Conservation (phyloP, 2,329 filamentous ascomycete genomes). For the Colletotrichum sp. region DNA sequence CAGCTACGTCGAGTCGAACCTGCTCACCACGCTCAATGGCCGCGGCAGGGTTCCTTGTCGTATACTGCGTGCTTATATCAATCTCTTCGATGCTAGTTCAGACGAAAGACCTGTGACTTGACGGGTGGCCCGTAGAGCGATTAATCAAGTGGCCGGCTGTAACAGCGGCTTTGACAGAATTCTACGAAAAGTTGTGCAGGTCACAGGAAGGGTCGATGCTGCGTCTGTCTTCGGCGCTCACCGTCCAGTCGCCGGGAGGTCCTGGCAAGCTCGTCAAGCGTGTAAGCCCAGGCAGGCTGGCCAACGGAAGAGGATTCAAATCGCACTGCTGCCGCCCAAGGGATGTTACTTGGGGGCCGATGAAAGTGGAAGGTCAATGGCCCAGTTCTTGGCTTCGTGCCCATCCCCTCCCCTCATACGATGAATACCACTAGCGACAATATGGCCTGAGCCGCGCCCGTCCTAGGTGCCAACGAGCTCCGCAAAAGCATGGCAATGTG, state of each 20-base stretch:
- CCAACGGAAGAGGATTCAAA: neutral
- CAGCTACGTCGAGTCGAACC: neutral
- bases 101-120: neutral
- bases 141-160: neutral
- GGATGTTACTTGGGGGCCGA: constrained; percentile 21
- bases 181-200: neutral
- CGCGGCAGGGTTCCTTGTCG: neutral
- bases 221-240: neutral
- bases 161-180: neutral
- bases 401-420: constrained; percentile 9
- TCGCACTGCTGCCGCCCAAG: constrained; percentile 1
- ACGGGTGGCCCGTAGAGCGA: neutral
- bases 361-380: constrained; percentile 15
- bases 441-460: constrained; percentile 17
- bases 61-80: neutral
- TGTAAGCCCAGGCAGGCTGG: neutral
- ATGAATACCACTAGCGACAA: neutral
- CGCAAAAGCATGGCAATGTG: constrained; percentile 18
- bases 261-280: neutral
- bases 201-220: neutral
- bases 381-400: constrained; percentile 4
- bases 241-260: neutral
- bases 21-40: neutral
- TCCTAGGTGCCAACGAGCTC: constrained; percentile 8
- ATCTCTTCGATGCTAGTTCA: neutral